Base-by-base conservation (phyloP, 2,329 filamentous ascomycete species). In the Penicillium janthinellum region DNA sequence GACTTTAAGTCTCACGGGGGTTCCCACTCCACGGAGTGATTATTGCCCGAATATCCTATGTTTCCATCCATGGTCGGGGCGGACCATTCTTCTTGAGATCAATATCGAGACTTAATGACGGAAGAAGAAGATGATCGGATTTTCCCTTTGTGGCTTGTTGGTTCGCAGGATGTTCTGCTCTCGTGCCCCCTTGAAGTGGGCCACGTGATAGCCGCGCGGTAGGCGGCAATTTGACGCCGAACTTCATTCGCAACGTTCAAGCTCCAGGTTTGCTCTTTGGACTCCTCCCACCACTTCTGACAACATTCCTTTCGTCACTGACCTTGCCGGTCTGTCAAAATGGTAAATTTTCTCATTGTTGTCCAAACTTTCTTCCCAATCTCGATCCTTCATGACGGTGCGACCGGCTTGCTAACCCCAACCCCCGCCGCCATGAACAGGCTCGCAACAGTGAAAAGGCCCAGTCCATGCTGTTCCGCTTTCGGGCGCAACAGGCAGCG, bases 401-500 rank as follows among this genome's bases (percentile, higher is more conserved):
- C 28, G 56, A 45, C 15, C 28, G 63, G 44, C 60, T 67, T 63
- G 60, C 68, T 71, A 69, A 71, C 54, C 8, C 12, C 41, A 61
- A 22, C 49, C 54, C 61, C 61, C 41, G 22, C 55, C 56, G 57
- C 59, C 42, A 66, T 62, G 60, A 61, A 66, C 69, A 92, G 94
- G 93, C 94, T 73, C 94, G 94, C 74, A 97, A 98, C 79, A 94
- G 91, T 48, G 94, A 98, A 85, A 99, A 98, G 79, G 94, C 95
- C 72, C 95, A 99, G 83, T 97, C 93, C 50, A 99, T 99, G 94
- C 94, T 99, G 78, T 99, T 97, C 83, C 94, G 95, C 84, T 99
- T 99, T 84, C 92, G 95, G 77, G 95, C 96, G 73, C 91, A 94
- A 70, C 95, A 98, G 86, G 94, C 94, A 67, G 92, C 92, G 65